phyloP scores from a whole-genome alignment of 2,329 filamentous ascomycete genomes.

The Pseudogymnoascus sp. region DNA sequence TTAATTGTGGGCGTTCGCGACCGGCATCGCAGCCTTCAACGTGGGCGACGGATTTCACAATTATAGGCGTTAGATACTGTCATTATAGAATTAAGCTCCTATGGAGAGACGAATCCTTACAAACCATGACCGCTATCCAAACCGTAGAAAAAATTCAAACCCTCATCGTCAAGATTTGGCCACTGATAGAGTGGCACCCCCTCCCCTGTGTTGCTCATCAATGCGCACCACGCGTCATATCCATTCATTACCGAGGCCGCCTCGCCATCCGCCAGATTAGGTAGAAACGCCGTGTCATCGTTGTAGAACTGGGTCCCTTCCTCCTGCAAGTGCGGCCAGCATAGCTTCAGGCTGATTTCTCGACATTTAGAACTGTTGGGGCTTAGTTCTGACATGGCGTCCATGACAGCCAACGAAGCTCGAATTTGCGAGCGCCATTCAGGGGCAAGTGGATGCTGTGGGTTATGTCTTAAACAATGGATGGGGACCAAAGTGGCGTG shows the following conservation, averaged over 20 bases:
- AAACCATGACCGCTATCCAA: background rate
- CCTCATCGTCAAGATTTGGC: constrained; percentile 7
- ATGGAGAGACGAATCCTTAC: background rate
- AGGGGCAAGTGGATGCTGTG: constrained; percentile 7
- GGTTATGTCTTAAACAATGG: constrained; percentile 10
- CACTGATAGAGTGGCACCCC: constrained; percentile 4
- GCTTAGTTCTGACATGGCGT: constrained; percentile 13
- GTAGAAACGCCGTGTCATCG: background rate
- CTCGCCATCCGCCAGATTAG: constrained; percentile 7
- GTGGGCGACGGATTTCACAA: background rate
- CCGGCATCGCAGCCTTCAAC: too few species aligned
- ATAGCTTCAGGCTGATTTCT: constrained; percentile 16
- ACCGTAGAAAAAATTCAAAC: constrained; percentile 6
- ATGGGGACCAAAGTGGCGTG: constrained; percentile 10
- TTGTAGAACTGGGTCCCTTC: constrained; percentile 3
- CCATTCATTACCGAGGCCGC: constrained; percentile 8
- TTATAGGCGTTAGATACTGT: background rate
- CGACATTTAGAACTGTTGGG: constrained; percentile 13
- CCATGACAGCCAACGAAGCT: constrained; percentile 13
- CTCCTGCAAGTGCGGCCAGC: constrained; percentile 12
- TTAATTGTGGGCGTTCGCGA: too few species aligned
- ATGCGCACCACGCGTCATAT: constrained; percentile 7
- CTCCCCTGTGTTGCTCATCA: constrained; percentile 5
- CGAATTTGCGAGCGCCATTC: constrained; percentile 14
- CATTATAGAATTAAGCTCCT: background rate